phyloP scores from a whole-genome alignment of 1,284 basidiomycete genomes.

The Trichosporon asahii region DNA sequence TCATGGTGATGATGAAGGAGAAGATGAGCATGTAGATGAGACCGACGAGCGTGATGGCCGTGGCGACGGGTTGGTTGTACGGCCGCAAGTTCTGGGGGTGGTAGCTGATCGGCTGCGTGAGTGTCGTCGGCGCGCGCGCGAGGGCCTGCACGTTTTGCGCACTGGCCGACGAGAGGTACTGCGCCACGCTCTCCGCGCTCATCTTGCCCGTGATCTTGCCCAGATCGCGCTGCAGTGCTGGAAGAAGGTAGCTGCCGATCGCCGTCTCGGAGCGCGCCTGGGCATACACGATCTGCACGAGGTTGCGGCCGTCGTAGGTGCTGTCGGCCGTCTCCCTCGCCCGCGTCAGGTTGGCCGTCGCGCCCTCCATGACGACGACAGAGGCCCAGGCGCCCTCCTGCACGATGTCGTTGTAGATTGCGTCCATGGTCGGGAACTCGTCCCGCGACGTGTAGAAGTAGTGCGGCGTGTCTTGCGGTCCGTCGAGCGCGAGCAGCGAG shows the following conservation, averaged over 20 bases:
- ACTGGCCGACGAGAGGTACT: constrained; percentile 50
- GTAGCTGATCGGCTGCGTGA: constrained; percentile 59
- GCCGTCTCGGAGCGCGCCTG: constrained; percentile 52
- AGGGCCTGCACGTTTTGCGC: constrained; percentile 50
- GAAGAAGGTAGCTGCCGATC: constrained; percentile 44
- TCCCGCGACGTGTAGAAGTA: constrained; percentile 40
- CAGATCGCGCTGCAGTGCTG: constrained; percentile 37
- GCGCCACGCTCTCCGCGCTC: constrained; percentile 30
- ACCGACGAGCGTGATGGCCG: constrained; percentile 67
- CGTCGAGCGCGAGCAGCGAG: constrained; percentile 18
- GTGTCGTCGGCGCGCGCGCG: constrained; percentile 59
- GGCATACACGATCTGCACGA: constrained; percentile 44
- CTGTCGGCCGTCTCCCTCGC: constrained; percentile 40
- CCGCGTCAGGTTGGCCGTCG: constrained; percentile 28
- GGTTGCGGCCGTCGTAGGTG: constrained; percentile 33
- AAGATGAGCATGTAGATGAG: constrained; percentile 65
- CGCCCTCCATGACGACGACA: constrained; percentile 43
- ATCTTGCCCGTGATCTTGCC: constrained; percentile 29
- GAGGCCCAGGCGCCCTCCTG: constrained; percentile 48
- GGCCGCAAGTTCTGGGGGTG: constrained; percentile 61
- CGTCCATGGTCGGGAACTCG: constrained; percentile 34
- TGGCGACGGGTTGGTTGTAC: constrained; percentile 64
- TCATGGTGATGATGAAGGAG: constrained; percentile 51
- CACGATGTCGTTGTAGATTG: constrained; percentile 37
- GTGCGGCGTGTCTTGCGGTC: constrained; percentile 27